Percentiles rank a stretch among this genome's conserved stretches.
Evolutionary conservation across 129 eudicot genomes (phyloP).

Genomic region (Artemisia tridentata): DNA sequence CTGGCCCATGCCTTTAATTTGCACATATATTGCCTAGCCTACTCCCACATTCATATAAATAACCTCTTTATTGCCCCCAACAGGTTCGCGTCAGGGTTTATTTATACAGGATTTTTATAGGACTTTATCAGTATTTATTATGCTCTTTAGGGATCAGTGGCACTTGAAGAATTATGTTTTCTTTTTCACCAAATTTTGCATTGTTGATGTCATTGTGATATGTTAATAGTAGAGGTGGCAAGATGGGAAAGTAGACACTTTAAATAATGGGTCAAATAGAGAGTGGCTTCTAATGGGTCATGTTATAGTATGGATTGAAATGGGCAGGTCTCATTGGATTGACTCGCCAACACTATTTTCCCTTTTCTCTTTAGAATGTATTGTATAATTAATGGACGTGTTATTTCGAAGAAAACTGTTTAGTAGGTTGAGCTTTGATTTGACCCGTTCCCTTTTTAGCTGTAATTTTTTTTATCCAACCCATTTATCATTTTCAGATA

Average conservation of each 20-base stretch:
- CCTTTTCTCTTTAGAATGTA: not conserved
- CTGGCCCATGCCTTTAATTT: constrained; percentile 11
- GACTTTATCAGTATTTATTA: not conserved
- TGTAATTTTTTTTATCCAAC: too few species aligned
- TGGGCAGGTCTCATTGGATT: not conserved
- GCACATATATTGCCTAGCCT: constrained; percentile 1
- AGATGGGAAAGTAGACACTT: not conserved
- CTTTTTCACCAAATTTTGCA: not conserved
- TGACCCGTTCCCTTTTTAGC: too few species aligned
- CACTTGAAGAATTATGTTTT: not conserved
- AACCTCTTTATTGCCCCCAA: not conserved
- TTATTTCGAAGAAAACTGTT: not conserved
- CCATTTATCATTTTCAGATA: too few species aligned
- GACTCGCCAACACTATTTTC: not conserved
- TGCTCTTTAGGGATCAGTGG: not conserved
- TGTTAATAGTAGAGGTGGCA: not conserved
- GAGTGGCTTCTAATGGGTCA: not conserved
- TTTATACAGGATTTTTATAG: not conserved
- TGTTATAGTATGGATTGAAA: not conserved
- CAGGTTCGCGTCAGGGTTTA: not conserved
- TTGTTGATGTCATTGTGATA: not conserved
- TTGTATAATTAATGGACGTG: too few species aligned
- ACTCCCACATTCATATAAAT: not conserved
- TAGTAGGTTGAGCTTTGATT: too few species aligned
- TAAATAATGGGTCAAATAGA: not conserved